phyloP scores from a whole-genome alignment of 1,284 basidiomycete species.

The Tilletia setariae region DNA sequence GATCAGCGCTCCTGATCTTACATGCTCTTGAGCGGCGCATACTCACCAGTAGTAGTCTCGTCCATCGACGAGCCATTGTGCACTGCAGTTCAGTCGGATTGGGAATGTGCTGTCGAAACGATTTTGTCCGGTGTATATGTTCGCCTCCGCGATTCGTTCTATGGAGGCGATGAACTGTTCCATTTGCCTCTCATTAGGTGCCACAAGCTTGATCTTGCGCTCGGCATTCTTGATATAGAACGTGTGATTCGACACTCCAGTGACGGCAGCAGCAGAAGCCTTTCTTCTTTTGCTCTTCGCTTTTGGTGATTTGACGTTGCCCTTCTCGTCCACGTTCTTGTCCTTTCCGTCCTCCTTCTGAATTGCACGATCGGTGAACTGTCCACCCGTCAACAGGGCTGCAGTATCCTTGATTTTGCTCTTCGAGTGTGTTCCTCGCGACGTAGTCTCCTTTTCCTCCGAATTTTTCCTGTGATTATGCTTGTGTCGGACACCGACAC shows the following conservation, averaged over 20 bases:
- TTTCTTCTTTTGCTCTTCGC: conserved; percentile 19
- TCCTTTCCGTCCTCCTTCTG: conserved; percentile 13
- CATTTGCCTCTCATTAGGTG: conserved; percentile 92
- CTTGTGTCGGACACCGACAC: conserved; percentile 11
- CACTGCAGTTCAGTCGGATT: conserved; percentile 83
- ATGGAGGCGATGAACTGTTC: conserved; percentile 92
- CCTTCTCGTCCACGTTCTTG: conserved; percentile 15
- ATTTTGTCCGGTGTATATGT: conserved; percentile 76
- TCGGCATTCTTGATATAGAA: conserved; percentile 93
- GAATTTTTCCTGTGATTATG: neutral
- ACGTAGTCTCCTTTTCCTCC: conserved; percentile 22
- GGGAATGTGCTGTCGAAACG: conserved; percentile 89
- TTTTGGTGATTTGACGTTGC: neutral
- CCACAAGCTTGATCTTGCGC: conserved; percentile 78
- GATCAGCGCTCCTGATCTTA: neutral
- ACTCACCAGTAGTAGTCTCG: conserved; percentile 51
- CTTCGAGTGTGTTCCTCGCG: neutral
- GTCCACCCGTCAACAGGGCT: conserved; percentile 43
- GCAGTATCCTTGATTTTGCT: conserved; percentile 33
- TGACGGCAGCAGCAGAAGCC: conserved; percentile 34
- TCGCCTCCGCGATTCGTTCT: conserved; percentile 74
- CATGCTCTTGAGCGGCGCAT: neutral
- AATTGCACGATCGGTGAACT: conserved; percentile 31
- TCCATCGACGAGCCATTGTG: conserved; percentile 99
- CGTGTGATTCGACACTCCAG: conserved; percentile 66